Evolutionary conservation across 805 yeast genomes (phyloP), one percentile per base, ranked within the genome.

Genomic region (Pichia manshurica): DNA sequence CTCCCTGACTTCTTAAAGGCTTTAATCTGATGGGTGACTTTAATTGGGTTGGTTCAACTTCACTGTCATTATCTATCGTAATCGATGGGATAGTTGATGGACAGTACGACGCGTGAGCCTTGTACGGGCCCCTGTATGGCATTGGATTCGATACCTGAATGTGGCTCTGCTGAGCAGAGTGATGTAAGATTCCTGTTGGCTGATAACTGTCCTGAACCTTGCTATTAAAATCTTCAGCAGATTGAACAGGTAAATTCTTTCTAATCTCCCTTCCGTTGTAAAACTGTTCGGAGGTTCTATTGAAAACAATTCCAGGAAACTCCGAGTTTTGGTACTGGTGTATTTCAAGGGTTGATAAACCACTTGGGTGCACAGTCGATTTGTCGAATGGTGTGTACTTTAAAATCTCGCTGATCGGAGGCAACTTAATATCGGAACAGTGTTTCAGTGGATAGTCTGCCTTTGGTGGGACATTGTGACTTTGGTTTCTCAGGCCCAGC

Each of bases 381-480:
- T 53, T 53, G 44, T 58, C 58, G 35, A 57, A 44, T 34, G 53
- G 31, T 29, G 46, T 40, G 31, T 46, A 23, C 39, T 47, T 50
- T 8, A 55, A 38, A 8, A 55, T 42, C 29, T 55, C 53, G 17
- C 46, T 50, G 16, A 52, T 45, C 22, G 61, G 51, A 20, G 62
- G 66, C 37, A 63, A 48, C 38, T 45, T 54, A 42, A 56, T 50
- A n/a, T 49, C 49, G 6, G 45, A 44, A 3, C 47, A 31, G n/a
- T 32, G 16, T 17, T 39, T 31, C 33, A 40, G 46, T 37, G 50
- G 53, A 49, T 21, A 32, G 50, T 37, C 38, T 44, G 53, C 45
- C 40, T 45, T 57, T 15, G 53, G 52, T 47, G 70, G 63, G 5
- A 4, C 16, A 17, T 21, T 19, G 5, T 34, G 3, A 17, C 23